Evolutionary conservation across 164 flowering plant species (phyloP).

Genomic region (Kingdonia uniflora): DNA sequence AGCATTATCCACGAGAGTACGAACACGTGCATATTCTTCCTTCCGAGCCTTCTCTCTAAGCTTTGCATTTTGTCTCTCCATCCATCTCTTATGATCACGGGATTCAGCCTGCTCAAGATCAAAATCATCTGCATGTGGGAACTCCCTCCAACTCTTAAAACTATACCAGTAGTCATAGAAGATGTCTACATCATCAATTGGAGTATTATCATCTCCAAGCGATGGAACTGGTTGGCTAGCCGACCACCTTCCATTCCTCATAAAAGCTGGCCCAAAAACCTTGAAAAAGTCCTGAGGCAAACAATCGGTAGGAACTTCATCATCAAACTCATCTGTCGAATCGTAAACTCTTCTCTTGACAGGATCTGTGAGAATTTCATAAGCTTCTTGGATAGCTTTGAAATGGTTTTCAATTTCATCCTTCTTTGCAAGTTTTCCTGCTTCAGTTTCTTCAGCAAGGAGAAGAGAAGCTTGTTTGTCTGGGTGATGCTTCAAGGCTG

Average conservation of each 20-base stretch:
- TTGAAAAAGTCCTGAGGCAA: constrained; percentile 81
- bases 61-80: constrained; percentile 95
- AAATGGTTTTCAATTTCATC: constrained; percentile 83
- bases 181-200: constrained; percentile 55
- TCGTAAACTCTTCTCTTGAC: constrained; percentile 83
- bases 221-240: constrained; percentile 56
- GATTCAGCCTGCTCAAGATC: constrained; percentile 94
- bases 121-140: constrained; percentile 85
- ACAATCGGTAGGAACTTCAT: constrained; percentile 77
- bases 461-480: constrained; percentile 61
- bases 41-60: constrained; percentile 83
- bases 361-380: constrained; percentile 77
- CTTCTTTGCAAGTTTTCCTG: constrained; percentile 77
- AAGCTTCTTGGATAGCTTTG: constrained; percentile 84
- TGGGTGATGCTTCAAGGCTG: constrained; percentile 44
- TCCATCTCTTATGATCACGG: constrained; percentile 94
- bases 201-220: constrained; percentile 60
- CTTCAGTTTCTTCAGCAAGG: constrained; percentile 79
- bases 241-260: constrained; percentile 95
- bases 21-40: constrained; percentile 70
- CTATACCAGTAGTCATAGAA: constrained; percentile 81
- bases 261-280: constrained; percentile 87
- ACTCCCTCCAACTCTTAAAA: constrained; percentile 95
- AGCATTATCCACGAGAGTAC: constrained; percentile 83
- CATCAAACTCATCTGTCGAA: constrained; percentile 96